A percentile compares a stretch with the other conserved stretches of the same genome.
Evolutionary conservation across 1,139 yeast genomes (phyloP).

Genomic region (Kurtzmaniella natalensis): DNA sequence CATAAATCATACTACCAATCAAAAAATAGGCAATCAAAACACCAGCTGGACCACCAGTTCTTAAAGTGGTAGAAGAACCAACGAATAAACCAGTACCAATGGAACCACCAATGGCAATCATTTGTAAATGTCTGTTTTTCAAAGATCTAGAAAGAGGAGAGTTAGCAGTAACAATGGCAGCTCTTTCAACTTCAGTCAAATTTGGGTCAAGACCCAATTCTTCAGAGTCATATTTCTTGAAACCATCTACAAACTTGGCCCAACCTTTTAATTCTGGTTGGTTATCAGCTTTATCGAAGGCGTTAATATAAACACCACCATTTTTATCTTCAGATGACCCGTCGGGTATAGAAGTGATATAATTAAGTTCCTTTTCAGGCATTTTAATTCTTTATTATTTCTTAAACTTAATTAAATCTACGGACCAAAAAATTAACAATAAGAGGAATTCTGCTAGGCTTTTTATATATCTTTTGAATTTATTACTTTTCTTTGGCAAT

Average conservation of each 20-base stretch:
- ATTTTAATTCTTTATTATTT: no score
- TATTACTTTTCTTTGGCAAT: no score
- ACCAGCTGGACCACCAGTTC: conserved; percentile 35
- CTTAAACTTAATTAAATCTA: no score
- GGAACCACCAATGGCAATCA: conserved; percentile 40
- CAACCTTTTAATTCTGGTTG: conserved; percentile 30
- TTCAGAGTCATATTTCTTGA: conserved; percentile 47
- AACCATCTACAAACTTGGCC: conserved; percentile 48
- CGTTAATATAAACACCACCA: conserved; percentile 42
- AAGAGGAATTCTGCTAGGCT: no score
- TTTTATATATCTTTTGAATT: no score
- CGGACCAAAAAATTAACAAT: no score
- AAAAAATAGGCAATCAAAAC: conserved; percentile 28
- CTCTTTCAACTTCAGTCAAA: conserved; percentile 62
- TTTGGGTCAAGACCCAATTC: conserved; percentile 62
- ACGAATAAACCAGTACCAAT: conserved; percentile 42
- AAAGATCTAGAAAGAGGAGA: conserved; percentile 30
- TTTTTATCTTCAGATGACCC: conserved; percentile 34
- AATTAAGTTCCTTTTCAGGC: conserved; percentile 43
- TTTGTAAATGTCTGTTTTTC: conserved; percentile 35
- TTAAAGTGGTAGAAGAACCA: conserved; percentile 29
- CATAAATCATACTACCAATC: conserved; percentile 28
- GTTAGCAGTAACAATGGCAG: conserved; percentile 33
- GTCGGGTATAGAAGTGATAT: conserved; percentile 36
- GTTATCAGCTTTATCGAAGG: conserved; percentile 30